These are phyloP conservation scores for Vachellia pachyceras DNA, from an alignment of 306 rosid genomes.

Conservation along the genomic window DNA sequence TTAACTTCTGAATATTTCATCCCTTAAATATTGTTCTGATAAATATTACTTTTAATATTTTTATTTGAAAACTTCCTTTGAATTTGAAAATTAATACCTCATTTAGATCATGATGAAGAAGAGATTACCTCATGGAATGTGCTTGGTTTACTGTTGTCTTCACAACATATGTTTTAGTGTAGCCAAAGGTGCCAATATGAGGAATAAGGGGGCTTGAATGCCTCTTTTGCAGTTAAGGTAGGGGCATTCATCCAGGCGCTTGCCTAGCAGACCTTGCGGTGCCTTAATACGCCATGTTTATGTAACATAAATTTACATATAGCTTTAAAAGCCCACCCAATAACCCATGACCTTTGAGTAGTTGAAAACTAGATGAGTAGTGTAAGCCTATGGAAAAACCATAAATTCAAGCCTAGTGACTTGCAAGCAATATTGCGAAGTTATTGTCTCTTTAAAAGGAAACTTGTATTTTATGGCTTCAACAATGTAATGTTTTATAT, in stretches of 20 bases:
- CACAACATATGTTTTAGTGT: not conserved
- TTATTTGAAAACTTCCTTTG: not conserved
- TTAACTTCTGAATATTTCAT: not conserved
- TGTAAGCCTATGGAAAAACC: not conserved
- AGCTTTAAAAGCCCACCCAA: not conserved
- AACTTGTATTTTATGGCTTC: not conserved
- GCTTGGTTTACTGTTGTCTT: conserved; percentile 1
- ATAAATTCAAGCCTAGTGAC: not conserved
- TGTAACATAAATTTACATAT: not conserved
- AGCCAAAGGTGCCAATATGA: not conserved
- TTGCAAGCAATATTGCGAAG: not conserved
- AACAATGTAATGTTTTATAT: not conserved
- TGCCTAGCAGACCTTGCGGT: not conserved
- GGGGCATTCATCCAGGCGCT: not conserved
- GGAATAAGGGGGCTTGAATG: not conserved
- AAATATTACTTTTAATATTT: not conserved
- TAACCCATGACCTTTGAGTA: not conserved
- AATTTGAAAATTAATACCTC: not conserved
- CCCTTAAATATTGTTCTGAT: not conserved
- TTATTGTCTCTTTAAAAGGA: not conserved
- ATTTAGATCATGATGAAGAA: not conserved
- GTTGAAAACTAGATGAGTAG: not conserved
- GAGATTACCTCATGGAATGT: not conserved
- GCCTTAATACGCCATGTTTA: not conserved
- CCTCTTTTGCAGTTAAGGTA: not conserved